A percentile compares a stretch with the other conserved stretches of the same genome.
phyloP scores from a whole-genome alignment of 805 yeast species.

The Candida ficus region DNA sequence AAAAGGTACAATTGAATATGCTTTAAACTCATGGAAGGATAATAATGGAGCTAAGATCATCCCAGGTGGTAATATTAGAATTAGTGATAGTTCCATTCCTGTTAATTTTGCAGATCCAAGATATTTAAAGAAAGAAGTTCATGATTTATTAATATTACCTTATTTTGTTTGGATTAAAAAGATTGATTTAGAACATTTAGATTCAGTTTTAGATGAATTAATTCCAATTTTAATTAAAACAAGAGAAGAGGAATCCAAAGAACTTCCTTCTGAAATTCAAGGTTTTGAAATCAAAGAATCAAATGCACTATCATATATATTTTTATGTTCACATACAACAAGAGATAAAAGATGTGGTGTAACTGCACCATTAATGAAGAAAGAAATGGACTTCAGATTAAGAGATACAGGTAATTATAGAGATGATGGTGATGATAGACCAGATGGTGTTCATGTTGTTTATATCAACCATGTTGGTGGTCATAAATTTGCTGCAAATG shows the following conservation, averaged over 20 bases:
- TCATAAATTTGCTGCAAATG: constrained; percentile 91
- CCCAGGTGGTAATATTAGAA: constrained; percentile 36
- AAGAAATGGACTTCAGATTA: constrained; percentile 67
- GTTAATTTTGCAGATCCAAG: constrained; percentile 40
- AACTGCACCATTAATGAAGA: constrained; percentile 87
- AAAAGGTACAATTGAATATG: constrained; percentile 39
- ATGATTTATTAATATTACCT: constrained; percentile 67
- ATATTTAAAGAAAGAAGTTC: constrained; percentile 38
- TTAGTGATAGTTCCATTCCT: constrained; percentile 51
- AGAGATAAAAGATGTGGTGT: constrained; percentile 93
- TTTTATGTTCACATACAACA: constrained; percentile 84
- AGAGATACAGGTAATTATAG: constrained; percentile 69
- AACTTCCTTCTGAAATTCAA: constrained; percentile 17
- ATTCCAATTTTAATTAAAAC: constrained; percentile 35
- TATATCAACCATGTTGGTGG: constrained; percentile 92
- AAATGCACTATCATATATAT: constrained; percentile 42
- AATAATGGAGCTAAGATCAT: constrained; percentile 19
- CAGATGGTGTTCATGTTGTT: constrained; percentile 67
- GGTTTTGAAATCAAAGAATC: constrained; percentile 33
- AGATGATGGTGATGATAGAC: constrained; percentile 70
- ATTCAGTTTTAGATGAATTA: constrained; percentile 37
- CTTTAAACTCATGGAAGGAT: constrained; percentile 36
- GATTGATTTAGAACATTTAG: constrained; percentile 39
- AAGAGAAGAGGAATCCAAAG: constrained; percentile 12
- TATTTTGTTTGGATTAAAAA: constrained; percentile 65